Percentiles rank a stretch among this genome's conserved stretches.
Evolutionary conservation across 2,329 filamentous ascomycete species (phyloP).

Genomic region (Fusarium camptoceras): DNA sequence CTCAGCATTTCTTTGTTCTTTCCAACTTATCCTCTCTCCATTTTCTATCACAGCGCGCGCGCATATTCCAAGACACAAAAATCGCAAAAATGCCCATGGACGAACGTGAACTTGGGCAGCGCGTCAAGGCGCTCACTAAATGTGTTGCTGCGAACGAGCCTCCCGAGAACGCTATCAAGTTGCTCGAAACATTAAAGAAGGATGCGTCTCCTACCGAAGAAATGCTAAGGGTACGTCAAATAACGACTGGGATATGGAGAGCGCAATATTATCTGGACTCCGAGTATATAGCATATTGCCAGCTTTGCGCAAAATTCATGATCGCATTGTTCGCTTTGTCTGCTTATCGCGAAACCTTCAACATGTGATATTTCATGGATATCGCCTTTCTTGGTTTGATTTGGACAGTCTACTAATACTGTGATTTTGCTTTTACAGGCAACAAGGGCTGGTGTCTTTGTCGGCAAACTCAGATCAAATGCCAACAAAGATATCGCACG

Average conservation of each 20-base stretch:
- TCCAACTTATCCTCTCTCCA: background rate
- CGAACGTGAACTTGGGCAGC: slow-evolving; percentile 81
- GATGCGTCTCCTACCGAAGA: slow-evolving; percentile 89
- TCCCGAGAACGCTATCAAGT: slow-evolving; percentile 74
- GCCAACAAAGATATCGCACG: slow-evolving; percentile 83
- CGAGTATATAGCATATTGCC: slow-evolving; percentile 16
- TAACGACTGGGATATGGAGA: background rate
- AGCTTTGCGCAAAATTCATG: slow-evolving; percentile 38
- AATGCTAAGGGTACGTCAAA: slow-evolving; percentile 76
- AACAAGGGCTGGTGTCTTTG: slow-evolving; percentile 90
- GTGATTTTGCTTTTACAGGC: slow-evolving; percentile 58
- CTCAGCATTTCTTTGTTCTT: slow-evolving; percentile 1
- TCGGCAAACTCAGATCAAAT: slow-evolving; percentile 84
- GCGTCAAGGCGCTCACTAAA: slow-evolving; percentile 83
- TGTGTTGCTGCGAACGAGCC: slow-evolving; percentile 81
- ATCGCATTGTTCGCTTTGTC: slow-evolving; percentile 24
- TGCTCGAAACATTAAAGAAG: slow-evolving; percentile 83
- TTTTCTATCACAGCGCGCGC: background rate
- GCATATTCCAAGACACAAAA: background rate
- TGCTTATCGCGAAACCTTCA: background rate
- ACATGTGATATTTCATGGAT: background rate
- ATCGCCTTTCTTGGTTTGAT: background rate
- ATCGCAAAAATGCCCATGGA: slow-evolving; percentile 68
- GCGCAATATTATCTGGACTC: background rate
- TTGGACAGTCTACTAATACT: slow-evolving; percentile 22